These are phyloP conservation scores for Coprinopsis marcescibilis DNA, from an alignment of 768 basidiomycete species.

Conservation along the genomic window DNA sequence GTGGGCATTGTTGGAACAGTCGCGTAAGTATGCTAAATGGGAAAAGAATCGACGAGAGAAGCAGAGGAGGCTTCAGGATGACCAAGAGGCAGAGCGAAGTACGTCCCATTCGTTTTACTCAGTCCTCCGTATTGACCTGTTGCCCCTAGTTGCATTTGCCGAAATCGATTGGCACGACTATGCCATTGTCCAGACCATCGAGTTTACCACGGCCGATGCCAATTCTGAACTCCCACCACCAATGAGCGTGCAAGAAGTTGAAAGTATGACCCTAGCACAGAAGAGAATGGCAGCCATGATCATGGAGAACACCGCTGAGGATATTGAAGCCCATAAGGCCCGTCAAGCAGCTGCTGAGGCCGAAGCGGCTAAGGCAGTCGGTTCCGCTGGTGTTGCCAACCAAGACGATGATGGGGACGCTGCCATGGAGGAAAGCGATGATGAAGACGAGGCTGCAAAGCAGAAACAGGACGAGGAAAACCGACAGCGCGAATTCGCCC, in stretches of 20 bases:
- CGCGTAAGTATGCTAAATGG: constrained; percentile 81
- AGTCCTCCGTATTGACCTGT: background rate
- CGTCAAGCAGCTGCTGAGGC: constrained; percentile 82
- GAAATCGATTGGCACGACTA: constrained; percentile 99
- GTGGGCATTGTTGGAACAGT: constrained; percentile 75
- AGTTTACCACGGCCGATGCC: constrained; percentile 91
- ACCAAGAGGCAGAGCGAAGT: constrained; percentile 89
- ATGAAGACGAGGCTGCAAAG: constrained; percentile 63
- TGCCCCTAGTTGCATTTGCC: constrained; percentile 72
- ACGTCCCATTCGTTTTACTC: constrained; percentile 25
- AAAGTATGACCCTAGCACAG: constrained; percentile 94
- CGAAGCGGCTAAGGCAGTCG: constrained; percentile 76
- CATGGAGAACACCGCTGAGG: constrained; percentile 89
- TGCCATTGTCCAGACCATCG: constrained; percentile 95
- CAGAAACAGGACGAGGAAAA: constrained; percentile 71
- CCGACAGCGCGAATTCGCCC: constrained; percentile 61
- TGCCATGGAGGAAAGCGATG: constrained; percentile 85
- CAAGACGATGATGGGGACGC: constrained; percentile 52
- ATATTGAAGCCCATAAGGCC: constrained; percentile 77
- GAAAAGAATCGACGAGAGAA: constrained; percentile 78
- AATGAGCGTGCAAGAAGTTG: constrained; percentile 91
- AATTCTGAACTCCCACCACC: constrained; percentile 92
- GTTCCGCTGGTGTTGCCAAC: constrained; percentile 43
- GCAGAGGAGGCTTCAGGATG: constrained; percentile 82
- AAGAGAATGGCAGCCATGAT: constrained; percentile 98